phyloP scores from a whole-genome alignment of 108 stramenopile genomes.

The Schizochytrium sp. region DNA sequence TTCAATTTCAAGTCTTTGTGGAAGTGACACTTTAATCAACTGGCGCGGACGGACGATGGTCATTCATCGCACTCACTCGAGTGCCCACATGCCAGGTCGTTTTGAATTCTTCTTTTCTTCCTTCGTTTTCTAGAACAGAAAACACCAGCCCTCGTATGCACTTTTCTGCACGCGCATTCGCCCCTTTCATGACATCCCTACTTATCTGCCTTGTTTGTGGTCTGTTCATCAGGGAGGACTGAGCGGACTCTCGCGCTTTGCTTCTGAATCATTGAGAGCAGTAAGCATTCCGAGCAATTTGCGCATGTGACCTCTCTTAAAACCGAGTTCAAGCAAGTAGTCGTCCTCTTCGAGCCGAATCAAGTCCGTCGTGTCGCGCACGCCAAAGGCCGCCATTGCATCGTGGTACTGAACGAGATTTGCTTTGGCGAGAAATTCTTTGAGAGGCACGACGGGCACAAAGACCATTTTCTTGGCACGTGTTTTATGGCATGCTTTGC shows the following conservation, averaged over 20 bases:
- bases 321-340: neutral
- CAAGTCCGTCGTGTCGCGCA: neutral
- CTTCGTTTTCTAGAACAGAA: too few relatives aligned
- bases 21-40: too few relatives aligned
- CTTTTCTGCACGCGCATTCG: too few relatives aligned
- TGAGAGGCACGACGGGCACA: neutral
- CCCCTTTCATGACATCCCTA: neutral
- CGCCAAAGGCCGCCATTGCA: neutral
- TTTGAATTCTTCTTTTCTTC: too few relatives aligned
- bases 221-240: neutral
- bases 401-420: neutral
- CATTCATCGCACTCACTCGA: too few relatives aligned
- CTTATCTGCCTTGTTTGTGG: neutral
- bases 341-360: neutral
- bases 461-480: neutral
- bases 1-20: too few relatives aligned
- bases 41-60: too few relatives aligned
- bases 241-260: neutral
- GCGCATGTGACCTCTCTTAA: neutral
- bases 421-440: neutral
- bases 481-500: neutral
- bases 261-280: neutral
- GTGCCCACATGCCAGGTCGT: too few relatives aligned
- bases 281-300: neutral
- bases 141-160: too few relatives aligned